These are phyloP conservation scores for Cladosporium sp. DNA, from an alignment of 2,329 filamentous ascomycete species.

Conservation along the genomic window DNA sequence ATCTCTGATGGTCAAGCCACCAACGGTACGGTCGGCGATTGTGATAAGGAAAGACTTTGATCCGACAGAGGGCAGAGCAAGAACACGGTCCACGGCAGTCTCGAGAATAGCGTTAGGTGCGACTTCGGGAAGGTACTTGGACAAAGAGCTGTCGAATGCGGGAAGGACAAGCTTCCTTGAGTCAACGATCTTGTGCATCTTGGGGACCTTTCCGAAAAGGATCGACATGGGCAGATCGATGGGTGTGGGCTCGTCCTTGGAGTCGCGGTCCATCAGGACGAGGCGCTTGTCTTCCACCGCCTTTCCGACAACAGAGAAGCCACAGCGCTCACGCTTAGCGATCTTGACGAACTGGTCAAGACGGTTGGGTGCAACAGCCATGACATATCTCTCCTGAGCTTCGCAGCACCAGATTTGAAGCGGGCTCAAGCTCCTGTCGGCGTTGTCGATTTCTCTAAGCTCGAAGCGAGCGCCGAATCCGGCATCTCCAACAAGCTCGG, in stretches of 20 bases:
- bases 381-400: constrained; percentile 92
- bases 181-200: constrained; percentile 73
- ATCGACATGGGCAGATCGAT: constrained; percentile 89
- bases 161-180: constrained; percentile 68
- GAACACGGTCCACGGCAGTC: constrained; percentile 78
- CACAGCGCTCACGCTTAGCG: constrained; percentile 79
- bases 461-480: constrained; percentile 90
- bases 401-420: constrained; percentile 98
- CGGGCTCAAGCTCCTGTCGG: constrained; percentile 88
- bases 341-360: constrained; percentile 74
- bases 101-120: constrained; percentile 35
- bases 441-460: constrained; percentile 88
- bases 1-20: constrained; percentile 83
- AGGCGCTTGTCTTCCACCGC: constrained; percentile 73
- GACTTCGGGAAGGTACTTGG: constrained; percentile 65
- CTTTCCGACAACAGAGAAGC: constrained; percentile 86
- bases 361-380: constrained; percentile 79
- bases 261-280: constrained; percentile 79
- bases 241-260: constrained; percentile 70
- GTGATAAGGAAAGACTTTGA: constrained; percentile 98
- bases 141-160: constrained; percentile 74
- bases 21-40: constrained; percentile 89
- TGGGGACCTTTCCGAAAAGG: constrained; percentile 85
- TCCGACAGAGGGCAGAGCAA: constrained; percentile 85
- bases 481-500: constrained; percentile 89